Conservation (phyloP, 1,139 yeast species). For the Candida buenavistaensis region DNA sequence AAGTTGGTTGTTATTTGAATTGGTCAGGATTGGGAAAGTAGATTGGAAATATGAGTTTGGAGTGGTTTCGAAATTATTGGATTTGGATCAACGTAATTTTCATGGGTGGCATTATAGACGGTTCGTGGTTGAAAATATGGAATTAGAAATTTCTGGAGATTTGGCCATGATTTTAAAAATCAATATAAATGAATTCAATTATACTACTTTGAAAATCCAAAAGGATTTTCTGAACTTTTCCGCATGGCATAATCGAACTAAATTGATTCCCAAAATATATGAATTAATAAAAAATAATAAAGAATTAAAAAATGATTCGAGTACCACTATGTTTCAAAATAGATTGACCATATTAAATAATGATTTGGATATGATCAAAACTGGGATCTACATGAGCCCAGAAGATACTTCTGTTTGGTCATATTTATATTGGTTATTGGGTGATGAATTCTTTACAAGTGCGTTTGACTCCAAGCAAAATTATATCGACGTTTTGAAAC, state of each 20-base stretch:
- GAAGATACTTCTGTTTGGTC: constrained; percentile 95
- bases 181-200: constrained; percentile 60
- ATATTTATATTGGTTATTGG: constrained; percentile 79
- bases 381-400: constrained; percentile 90
- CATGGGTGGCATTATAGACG: constrained; percentile 98
- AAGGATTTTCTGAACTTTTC: constrained; percentile 87
- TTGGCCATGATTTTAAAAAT: constrained; percentile 23
- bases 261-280: constrained; percentile 59
- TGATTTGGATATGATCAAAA: constrained; percentile 71
- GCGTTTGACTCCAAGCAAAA: constrained; percentile 23
- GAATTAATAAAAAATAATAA: constrained; percentile 19
- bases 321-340: constrained; percentile 19
- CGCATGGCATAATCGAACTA: constrained; percentile 93
- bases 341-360: constrained; percentile 41
- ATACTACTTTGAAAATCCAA: constrained; percentile 77
- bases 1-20: constrained; percentile 69
- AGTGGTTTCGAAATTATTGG: constrained; percentile 67
- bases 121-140: constrained; percentile 58
- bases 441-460: constrained; percentile 48
- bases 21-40: constrained; percentile 44
- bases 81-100: constrained; percentile 76
- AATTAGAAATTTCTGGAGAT: constrained; percentile 21
- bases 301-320: constrained; percentile 15
- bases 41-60: constrained; percentile 71
- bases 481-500: constrained; percentile 33